Percentiles rank a stretch among this genome's conserved stretches.
Evolutionary conservation across 805 yeast genomes (phyloP).

Genomic region (Pichia thaimueangensis): DNA sequence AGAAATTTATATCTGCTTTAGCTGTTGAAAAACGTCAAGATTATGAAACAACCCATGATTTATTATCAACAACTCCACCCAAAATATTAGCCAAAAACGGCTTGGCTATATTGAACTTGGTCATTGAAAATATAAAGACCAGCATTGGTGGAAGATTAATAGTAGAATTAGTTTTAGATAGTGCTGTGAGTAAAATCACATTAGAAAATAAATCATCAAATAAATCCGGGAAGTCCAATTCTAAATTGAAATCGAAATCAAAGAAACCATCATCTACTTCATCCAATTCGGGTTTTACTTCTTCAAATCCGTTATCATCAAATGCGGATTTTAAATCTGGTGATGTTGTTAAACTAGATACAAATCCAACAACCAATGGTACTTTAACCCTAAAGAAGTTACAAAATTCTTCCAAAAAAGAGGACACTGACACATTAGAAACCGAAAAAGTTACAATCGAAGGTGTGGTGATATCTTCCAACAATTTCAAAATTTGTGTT

Average conservation of each 20-base stretch:
- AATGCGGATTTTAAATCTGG: slow-evolving; percentile 53
- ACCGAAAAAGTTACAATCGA: slow-evolving; percentile 32
- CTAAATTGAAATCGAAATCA: neutral
- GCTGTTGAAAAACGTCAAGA: slow-evolving; percentile 48
- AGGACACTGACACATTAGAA: slow-evolving; percentile 20
- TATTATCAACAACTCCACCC: slow-evolving; percentile 47
- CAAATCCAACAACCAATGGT: slow-evolving; percentile 29
- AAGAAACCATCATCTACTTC: slow-evolving; percentile 24
- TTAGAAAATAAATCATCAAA: neutral
- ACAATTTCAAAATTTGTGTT: slow-evolving; percentile 41
- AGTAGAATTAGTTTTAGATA: slow-evolving; percentile 50
- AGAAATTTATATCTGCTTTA: slow-evolving; percentile 35
- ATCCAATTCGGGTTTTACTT: slow-evolving; percentile 30
- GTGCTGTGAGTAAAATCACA: slow-evolving; percentile 8
- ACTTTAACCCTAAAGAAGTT: slow-evolving; percentile 18
- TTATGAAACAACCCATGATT: slow-evolving; percentile 37
- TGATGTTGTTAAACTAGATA: slow-evolving; percentile 64
- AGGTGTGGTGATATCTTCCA: slow-evolving; percentile 60
- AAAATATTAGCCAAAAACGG: slow-evolving; percentile 66
- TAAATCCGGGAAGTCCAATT: neutral
- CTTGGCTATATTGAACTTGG: slow-evolving; percentile 64
- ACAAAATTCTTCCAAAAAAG: slow-evolving; percentile 28
- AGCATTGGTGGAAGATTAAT: slow-evolving; percentile 75
- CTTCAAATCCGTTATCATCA: slow-evolving; percentile 20
- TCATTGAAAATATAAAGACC: slow-evolving; percentile 54